phyloP scores from a whole-genome alignment of 164 flowering plant genomes.

The Paratinospora sagittata region DNA sequence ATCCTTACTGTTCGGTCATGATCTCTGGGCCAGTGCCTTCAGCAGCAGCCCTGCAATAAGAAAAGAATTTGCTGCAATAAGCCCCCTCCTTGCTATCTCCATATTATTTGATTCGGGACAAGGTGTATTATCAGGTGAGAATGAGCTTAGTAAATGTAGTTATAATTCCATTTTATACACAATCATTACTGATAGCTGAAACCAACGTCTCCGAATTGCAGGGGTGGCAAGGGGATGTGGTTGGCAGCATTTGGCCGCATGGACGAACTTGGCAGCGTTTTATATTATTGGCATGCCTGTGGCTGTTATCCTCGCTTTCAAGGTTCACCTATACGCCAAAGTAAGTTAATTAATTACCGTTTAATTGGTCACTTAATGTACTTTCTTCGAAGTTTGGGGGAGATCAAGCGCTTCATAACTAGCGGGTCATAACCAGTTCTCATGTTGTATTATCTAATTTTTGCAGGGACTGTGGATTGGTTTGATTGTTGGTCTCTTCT shows the following conservation, averaged over 20 bases:
- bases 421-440: neutral
- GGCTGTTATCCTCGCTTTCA: conserved; percentile 55
- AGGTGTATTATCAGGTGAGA: conserved; percentile 70
- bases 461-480: conserved; percentile 85
- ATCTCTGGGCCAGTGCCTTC: conserved; percentile 67
- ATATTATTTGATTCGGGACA: conserved; percentile 60
- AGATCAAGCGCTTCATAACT: too few species aligned
- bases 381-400: too few species aligned
- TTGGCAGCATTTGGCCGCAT: conserved; percentile 79
- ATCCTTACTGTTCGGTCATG: conserved; percentile 51
- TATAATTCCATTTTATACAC: neutral
- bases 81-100: conserved; percentile 57
- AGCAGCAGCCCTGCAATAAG: conserved; percentile 44
- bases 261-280: conserved; percentile 62
- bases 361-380: neutral
- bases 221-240: conserved; percentile 96
- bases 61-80: conserved; percentile 45
- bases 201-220: conserved; percentile 21
- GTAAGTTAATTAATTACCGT: conserved; percentile 31
- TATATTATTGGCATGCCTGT: conserved; percentile 68
- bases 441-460: conserved; percentile 6
- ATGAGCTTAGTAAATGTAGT: neutral
- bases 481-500: conserved; percentile 54
- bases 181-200: neutral
- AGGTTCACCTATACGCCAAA: conserved; percentile 41